Evolutionary conservation across 768 basidiomycete species (phyloP), one percentile per base, ranked within the genome.

Genomic region (Tylopilus plumbeoviolaceoides): DNA sequence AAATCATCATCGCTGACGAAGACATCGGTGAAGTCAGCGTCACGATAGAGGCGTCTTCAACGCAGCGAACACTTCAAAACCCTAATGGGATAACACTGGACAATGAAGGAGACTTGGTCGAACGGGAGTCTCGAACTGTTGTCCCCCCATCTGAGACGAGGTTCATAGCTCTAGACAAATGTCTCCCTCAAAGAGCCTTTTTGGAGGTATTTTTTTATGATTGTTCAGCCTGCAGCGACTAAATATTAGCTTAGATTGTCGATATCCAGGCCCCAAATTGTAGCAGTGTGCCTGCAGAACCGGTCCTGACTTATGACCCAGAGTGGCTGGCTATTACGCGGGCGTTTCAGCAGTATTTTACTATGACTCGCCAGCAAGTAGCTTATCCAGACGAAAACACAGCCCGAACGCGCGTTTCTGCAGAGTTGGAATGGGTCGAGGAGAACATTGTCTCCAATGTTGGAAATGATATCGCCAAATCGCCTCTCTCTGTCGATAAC

Each of bases 291-390:
- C 43, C 44, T 36, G 48, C 56, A 9, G 47, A 53, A 31, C 77
- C 79, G 15, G 57, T 54, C 0, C 62, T 98, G 18, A 77, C 79
- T 14, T 97, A 81, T 68, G 94, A 98, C 62, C 85, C 86, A 0
- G 84, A 92, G 65, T 99, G 97, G 97, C 82, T 98, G 44, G 94
- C 93, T 0, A 92, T 99, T 62, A 84, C 84, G 5, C 87, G 90
- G 7, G 92, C 91, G 0, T 88, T 95, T 59, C 82, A 92, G 55
- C 84, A 86, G 0, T 87, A 79, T 71, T 78, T 98, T 56, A 85
- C 88, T 3, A 77, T 78, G 6, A 59, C 65, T 5, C 73, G 63
- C 7, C 59, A 62, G 0, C 87, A 87, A 56, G 66, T 66, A 1
- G 60, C 74, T 0, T 85, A 91, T 60, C 93, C 94, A 0, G 75